Percentiles rank a stretch among this genome's conserved stretches.
phyloP scores from a whole-genome alignment of 2,329 filamentous ascomycete species.

The Colletotrichum karsti region DNA sequence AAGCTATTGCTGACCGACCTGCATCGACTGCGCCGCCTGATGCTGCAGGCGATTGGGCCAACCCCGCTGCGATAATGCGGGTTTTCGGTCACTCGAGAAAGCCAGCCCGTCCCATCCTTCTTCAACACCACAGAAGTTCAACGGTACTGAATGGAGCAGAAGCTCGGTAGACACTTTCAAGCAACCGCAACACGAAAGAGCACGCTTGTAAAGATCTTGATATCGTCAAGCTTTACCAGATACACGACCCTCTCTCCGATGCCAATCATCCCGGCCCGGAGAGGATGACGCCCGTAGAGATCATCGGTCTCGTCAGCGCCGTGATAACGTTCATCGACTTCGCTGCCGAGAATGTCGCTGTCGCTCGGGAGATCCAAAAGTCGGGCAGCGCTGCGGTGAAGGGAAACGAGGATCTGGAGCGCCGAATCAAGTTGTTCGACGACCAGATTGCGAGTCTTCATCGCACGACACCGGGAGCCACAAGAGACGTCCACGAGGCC shows the following conservation, averaged over 20 bases:
- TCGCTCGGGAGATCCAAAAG: background rate
- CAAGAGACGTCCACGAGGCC: background rate
- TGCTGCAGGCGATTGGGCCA: background rate
- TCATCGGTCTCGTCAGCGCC: constrained; percentile 1
- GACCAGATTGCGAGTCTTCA: background rate
- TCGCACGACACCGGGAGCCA: background rate
- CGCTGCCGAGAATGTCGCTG: background rate
- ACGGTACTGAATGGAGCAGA: no score
- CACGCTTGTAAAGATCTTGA: no score
- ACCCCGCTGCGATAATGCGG: background rate
- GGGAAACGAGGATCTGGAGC: background rate
- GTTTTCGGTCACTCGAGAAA: background rate
- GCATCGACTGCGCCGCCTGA: background rate
- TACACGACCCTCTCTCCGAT: no score
- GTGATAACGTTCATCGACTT: constrained; percentile 7
- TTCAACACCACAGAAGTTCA: no score
- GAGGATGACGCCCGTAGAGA: constrained; percentile 2
- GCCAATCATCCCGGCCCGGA: no score
- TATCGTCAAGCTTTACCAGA: no score
- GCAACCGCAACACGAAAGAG: background rate
- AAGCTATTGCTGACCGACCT: background rate
- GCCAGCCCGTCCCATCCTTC: no score
- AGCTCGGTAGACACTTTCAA: no score
- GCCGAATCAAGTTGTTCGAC: background rate
- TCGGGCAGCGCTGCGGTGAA: background rate